A percentile compares a stretch with the other conserved stretches of the same genome.
phyloP scores from a whole-genome alignment of 192 early-diverging fungal genomes.

The Coemansia sp. region DNA sequence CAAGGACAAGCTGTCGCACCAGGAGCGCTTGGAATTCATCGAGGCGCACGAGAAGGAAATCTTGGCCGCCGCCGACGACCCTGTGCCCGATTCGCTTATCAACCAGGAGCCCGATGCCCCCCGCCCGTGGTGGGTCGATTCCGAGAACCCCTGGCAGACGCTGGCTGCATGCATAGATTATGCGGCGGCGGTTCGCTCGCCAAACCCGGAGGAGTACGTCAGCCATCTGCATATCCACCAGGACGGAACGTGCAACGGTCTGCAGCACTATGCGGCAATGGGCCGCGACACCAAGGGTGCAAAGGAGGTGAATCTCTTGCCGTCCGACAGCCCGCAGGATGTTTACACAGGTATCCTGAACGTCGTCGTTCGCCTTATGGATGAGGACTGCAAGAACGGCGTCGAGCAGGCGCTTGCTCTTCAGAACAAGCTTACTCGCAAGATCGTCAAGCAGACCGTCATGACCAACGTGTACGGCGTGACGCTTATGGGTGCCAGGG shows the following conservation, averaged over 20 bases:
- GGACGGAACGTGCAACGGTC: constrained; percentile 96
- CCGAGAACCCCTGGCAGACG: constrained; percentile 93
- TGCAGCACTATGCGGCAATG: constrained; percentile 98
- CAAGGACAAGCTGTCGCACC: constrained; percentile 88
- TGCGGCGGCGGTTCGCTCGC: constrained; percentile 66
- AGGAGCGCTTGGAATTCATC: constrained; percentile 74
- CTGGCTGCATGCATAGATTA: constrained; percentile 88
- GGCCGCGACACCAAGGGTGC: constrained; percentile 90
- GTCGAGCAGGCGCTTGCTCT: constrained; percentile 64
- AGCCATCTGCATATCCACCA: constrained; percentile 88
- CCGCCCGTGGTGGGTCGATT: constrained; percentile 82
- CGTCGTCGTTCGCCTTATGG: constrained; percentile 65
- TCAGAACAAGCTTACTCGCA: constrained; percentile 73
- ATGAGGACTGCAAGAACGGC: constrained; percentile 65
- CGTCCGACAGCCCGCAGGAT: constrained; percentile 83
- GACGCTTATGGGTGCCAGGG: constrained; percentile 88
- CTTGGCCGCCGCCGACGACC: constrained; percentile 79
- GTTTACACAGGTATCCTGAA: constrained; percentile 90
- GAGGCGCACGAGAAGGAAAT: constrained; percentile 77
- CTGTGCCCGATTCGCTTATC: constrained; percentile 56
- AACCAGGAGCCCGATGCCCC: constrained; percentile 48
- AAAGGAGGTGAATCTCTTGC: constrained; percentile 81
- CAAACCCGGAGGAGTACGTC: constrained; percentile 67
- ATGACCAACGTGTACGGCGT: constrained; percentile 99
- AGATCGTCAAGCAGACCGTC: constrained; percentile 98